These are phyloP conservation scores for Camptophora hylomeconis DNA, from an alignment of 2,329 filamentous ascomycete genomes.

Conservation along the genomic window DNA sequence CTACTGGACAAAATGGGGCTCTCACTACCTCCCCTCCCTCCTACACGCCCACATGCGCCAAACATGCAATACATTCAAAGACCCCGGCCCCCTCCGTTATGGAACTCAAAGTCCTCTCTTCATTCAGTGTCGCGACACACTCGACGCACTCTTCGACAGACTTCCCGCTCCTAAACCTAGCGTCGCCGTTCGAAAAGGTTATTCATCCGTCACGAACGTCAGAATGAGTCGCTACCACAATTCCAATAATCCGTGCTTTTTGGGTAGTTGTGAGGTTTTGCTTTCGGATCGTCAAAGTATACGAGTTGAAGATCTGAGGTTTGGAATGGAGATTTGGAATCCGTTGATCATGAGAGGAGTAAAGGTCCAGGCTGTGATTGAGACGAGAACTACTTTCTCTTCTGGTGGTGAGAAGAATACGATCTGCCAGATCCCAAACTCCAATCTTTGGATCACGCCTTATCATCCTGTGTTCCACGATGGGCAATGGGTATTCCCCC, in stretches of 20 bases:
- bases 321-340: slow-evolving; percentile 38
- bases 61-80: slow-evolving; percentile 50
- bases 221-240: slow-evolving; percentile 35
- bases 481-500: slow-evolving; percentile 37
- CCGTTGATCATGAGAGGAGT: slow-evolving; percentile 37
- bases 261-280: slow-evolving; percentile 37
- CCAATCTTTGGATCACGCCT: slow-evolving; percentile 41
- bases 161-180: slow-evolving; percentile 18
- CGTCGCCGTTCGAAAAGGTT: neutral
- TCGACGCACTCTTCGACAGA: slow-evolving; percentile 33
- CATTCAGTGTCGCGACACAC: slow-evolving; percentile 32
- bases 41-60: slow-evolving; percentile 44
- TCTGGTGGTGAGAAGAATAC: no score
- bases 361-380: slow-evolving; percentile 38
- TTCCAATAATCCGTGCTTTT: slow-evolving; percentile 38
- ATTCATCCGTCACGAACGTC: slow-evolving; percentile 9
- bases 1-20: slow-evolving; percentile 42
- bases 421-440: no score
- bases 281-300: slow-evolving; percentile 24
- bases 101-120: slow-evolving; percentile 40
- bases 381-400: no score
- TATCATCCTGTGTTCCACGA: slow-evolving; percentile 44
- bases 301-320: slow-evolving; percentile 31
- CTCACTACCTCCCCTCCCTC: slow-evolving; percentile 45
- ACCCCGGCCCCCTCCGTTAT: slow-evolving; percentile 44